Conservation (phyloP, 2,329 filamentous ascomycete genomes). For the Calonectria multiphialidica region DNA sequence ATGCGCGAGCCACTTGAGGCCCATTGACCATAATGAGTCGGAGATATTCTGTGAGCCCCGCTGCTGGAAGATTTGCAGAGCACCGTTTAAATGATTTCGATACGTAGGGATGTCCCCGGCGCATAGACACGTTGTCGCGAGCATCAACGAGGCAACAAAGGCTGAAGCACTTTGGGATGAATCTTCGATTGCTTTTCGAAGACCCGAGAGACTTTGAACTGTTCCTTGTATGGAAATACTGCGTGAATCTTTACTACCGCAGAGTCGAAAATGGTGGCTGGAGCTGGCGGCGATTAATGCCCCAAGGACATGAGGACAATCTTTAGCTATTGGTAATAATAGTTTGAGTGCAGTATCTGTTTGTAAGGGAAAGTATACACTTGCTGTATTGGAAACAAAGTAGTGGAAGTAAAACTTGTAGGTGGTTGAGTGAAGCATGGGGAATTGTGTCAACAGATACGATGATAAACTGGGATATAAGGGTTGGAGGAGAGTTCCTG, state of each 20-base stretch:
- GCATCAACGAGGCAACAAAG: not conserved
- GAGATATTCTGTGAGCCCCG: not conserved
- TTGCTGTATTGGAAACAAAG: not conserved
- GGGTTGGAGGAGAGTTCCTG: no score
- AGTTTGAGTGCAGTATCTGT: not conserved
- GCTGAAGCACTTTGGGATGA: not conserved
- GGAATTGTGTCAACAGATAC: not conserved
- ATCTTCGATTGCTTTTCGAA: not conserved
- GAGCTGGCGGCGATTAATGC: not conserved
- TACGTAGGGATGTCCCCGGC: not conserved
- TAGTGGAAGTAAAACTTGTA: not conserved
- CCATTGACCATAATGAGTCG: not conserved
- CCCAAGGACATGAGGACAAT: not conserved
- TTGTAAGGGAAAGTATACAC: not conserved
- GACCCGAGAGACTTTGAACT: not conserved
- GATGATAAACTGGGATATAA: not conserved
- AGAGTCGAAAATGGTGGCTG: not conserved
- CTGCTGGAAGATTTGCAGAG: not conserved
- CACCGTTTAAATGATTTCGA: not conserved
- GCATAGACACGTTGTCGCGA: not conserved
- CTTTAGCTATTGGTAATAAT: not conserved
- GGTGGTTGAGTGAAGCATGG: not conserved
- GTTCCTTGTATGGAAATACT: not conserved
- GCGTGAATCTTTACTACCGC: not conserved
- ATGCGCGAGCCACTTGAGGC: not conserved